These are phyloP conservation scores for Phaeotremella fagi DNA, from an alignment of 768 basidiomycete genomes.

Conservation along the genomic window DNA sequence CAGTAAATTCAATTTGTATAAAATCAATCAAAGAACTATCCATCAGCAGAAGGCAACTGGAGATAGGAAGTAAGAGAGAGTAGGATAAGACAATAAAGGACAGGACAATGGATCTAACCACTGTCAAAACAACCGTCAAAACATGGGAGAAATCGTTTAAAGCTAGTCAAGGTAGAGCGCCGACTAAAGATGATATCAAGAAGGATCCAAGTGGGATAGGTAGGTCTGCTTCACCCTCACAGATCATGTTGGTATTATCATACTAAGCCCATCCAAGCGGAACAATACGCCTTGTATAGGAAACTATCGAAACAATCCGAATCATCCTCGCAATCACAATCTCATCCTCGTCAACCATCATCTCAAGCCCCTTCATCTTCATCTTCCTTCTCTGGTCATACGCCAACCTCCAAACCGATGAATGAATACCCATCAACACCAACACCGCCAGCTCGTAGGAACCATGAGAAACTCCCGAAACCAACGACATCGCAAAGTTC, in stretches of 20 bases:
- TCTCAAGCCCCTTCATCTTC: constrained; percentile 4
- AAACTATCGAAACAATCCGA: constrained; percentile 19
- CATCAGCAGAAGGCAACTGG: no score
- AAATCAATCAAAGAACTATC: no score
- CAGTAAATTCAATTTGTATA: no score
- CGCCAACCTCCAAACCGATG: constrained; percentile 16
- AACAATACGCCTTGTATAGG: constrained; percentile 36
- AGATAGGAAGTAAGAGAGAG: no score
- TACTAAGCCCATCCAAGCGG: constrained; percentile 12
- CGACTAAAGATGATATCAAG: constrained; percentile 50
- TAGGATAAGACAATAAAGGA: background rate
- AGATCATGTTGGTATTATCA: no score
- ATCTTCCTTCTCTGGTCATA: constrained; percentile 3
- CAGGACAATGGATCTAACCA: constrained; percentile 22
- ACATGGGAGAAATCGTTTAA: constrained; percentile 49
- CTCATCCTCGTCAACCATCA: constrained; percentile 1
- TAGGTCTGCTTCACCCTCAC: no score
- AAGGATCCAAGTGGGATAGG: constrained; percentile 43
- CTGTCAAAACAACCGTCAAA: constrained; percentile 49
- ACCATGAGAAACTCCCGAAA: no score
- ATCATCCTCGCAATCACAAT: constrained; percentile 8
- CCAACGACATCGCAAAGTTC: background rate
- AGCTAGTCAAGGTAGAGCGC: constrained; percentile 35
- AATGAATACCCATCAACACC: constrained; percentile 36
- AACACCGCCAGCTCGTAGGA: constrained; percentile 36